A percentile compares a stretch with the other conserved stretches of the same genome.
phyloP scores from a whole-genome alignment of 2,329 filamentous ascomycete genomes.

The Colletotrichum neosansevieriae region DNA sequence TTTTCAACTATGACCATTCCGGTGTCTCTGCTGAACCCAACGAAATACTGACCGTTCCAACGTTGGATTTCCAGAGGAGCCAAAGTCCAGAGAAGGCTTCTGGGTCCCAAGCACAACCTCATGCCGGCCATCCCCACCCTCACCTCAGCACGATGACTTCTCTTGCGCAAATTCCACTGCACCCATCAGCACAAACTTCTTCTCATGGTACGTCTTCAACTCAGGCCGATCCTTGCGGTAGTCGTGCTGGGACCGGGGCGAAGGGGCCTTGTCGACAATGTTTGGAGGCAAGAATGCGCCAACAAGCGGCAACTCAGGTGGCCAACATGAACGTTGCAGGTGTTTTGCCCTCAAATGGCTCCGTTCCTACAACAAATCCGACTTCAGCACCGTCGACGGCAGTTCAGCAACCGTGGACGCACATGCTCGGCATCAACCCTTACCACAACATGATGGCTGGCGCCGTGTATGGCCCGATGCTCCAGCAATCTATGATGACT shows the following conservation, averaged over 20 bases:
- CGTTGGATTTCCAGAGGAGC: background rate
- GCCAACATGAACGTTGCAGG: conserved; percentile 15
- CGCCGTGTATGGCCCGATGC: conserved; percentile 30
- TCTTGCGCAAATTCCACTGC: background rate
- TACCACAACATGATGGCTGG: conserved; percentile 33
- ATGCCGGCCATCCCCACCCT: background rate
- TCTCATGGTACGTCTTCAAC: background rate
- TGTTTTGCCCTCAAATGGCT: background rate
- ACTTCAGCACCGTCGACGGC: conserved; percentile 8
- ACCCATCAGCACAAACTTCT: background rate
- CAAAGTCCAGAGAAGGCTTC: background rate
- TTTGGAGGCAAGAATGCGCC: conserved; percentile 34
- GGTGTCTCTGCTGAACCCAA: background rate
- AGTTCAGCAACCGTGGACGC: conserved; percentile 29
- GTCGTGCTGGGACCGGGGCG: conserved; percentile 12
- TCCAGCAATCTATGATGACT: conserved; percentile 30
- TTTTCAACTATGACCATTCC: background rate
- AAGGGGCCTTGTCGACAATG: conserved; percentile 38
- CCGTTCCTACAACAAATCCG: background rate
- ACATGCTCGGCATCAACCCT: conserved; percentile 30
- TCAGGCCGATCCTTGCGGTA: conserved; percentile 10
- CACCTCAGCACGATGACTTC: background rate
- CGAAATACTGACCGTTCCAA: background rate
- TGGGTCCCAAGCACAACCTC: background rate
- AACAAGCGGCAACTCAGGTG: conserved; percentile 31